Conservation (phyloP, 2,329 filamentous ascomycete genomes). For the Monilinia aucupariae region DNA sequence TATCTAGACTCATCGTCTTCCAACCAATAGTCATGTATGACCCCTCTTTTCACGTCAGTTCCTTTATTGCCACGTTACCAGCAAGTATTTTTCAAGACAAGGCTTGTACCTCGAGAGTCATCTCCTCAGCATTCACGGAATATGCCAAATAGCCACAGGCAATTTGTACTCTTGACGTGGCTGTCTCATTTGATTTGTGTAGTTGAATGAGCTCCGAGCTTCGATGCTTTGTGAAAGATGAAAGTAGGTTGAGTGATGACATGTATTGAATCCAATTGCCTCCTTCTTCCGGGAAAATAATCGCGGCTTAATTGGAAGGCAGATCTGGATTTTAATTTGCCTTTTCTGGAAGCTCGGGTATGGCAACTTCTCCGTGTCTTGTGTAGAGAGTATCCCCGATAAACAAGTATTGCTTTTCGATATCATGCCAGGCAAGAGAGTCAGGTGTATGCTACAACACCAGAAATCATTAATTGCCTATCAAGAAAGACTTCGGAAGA, state of each 20-base stretch:
- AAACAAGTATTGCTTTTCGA: constrained; percentile 40
- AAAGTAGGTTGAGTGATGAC: constrained; percentile 36
- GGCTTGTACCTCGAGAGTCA: constrained; percentile 35
- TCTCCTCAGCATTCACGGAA: constrained; percentile 36
- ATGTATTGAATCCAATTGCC: constrained; percentile 39
- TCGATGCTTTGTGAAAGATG: constrained; percentile 35
- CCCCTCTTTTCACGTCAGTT: constrained; percentile 32
- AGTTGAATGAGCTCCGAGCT: constrained; percentile 30
- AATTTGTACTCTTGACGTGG: constrained; percentile 27
- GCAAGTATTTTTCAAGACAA: constrained; percentile 35
- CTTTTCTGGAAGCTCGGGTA: constrained; percentile 31
- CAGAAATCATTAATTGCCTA: background rate
- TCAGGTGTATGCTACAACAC: background rate
- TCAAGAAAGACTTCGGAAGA: background rate
- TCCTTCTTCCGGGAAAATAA: constrained; percentile 38
- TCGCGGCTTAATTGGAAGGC: constrained; percentile 30
- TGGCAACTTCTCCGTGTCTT: constrained; percentile 26
- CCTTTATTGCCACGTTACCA: constrained; percentile 35
- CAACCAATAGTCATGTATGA: constrained; percentile 37
- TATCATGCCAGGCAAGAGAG: constrained; percentile 17
- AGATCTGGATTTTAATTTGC: constrained; percentile 20
- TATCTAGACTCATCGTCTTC: constrained; percentile 35
- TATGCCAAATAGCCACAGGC: constrained; percentile 38
- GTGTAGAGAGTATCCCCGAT: constrained; percentile 45
- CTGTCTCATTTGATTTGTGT: constrained; percentile 26